These are phyloP conservation scores for Ministeria vibrans DNA, from an alignment of 78 protist genomes.

Conservation along the genomic window DNA sequence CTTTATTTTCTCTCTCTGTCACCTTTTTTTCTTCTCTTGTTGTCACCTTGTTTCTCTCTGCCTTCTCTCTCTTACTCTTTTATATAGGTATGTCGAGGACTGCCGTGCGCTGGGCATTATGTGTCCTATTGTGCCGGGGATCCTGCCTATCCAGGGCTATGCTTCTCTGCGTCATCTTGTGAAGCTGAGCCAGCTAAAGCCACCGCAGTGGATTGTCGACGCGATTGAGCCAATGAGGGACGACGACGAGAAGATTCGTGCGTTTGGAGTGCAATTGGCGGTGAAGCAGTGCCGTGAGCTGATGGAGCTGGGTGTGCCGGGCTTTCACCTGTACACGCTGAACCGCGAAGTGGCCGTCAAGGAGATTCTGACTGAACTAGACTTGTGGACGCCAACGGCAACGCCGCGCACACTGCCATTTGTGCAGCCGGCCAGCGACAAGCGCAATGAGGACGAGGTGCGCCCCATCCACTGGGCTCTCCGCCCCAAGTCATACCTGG, in stretches of 20 bases:
- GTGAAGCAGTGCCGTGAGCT: slow-evolving; percentile 45
- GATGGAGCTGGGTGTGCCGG: slow-evolving; percentile 28
- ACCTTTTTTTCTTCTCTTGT: too few relatives aligned
- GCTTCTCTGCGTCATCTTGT: slow-evolving; percentile 19
- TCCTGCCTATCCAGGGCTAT: slow-evolving; percentile 89
- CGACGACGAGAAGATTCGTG: slow-evolving; percentile 81
- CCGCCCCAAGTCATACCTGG: slow-evolving; percentile 72
- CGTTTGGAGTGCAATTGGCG: slow-evolving; percentile 65
- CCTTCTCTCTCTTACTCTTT: too few relatives aligned
- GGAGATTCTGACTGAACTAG: slow-evolving; percentile 45
- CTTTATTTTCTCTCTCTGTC: too few relatives aligned
- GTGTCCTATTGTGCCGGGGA: slow-evolving; percentile 93
- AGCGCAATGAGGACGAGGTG: slow-evolving; percentile 63
- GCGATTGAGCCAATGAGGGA: slow-evolving; percentile 40
- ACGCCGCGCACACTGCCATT: slow-evolving; percentile 43
- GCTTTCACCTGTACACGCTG: slow-evolving; percentile 92
- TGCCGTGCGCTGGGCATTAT: slow-evolving; percentile 70
- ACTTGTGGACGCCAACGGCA: slow-evolving; percentile 18
- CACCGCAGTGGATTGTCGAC: slow-evolving; percentile 15
- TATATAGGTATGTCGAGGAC: background rate
- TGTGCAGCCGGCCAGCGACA: slow-evolving; percentile 25
- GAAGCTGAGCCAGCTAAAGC: background rate
- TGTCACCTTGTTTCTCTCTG: too few relatives aligned
- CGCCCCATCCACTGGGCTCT: slow-evolving; percentile 88
- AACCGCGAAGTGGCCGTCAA: slow-evolving; percentile 72